Evolutionary conservation across 257 asterid genomes (phyloP).

Genomic region (Mentha longifolia): DNA sequence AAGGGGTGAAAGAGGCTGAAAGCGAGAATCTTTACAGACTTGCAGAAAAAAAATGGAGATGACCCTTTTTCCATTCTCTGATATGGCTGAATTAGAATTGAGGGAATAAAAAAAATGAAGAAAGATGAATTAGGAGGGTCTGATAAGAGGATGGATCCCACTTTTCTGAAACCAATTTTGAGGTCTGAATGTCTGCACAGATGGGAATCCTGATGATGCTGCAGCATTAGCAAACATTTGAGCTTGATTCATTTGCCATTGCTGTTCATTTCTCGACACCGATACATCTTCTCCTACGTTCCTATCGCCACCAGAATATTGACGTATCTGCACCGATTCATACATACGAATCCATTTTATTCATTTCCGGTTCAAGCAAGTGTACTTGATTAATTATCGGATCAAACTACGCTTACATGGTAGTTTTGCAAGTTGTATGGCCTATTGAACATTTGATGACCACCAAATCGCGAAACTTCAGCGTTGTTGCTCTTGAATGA

Average conservation of each 20-base stretch:
- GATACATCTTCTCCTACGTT: constrained; percentile 32
- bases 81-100: constrained; percentile 8
- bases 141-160: constrained; percentile 63
- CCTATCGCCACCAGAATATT: constrained; percentile 46
- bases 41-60: constrained; percentile 9
- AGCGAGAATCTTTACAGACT: constrained; percentile 30
- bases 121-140: constrained; percentile 46
- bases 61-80: constrained; percentile 25
- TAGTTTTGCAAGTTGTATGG: constrained; percentile 39
- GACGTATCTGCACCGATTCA: constrained; percentile 24
- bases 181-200: constrained; percentile 39
- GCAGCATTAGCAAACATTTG: constrained; percentile 75
- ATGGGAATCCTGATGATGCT: constrained; percentile 99
- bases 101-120: not conserved
- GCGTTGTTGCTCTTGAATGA: constrained; percentile 31
- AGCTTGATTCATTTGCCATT: constrained; percentile 48
- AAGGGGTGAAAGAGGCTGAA: not conserved
- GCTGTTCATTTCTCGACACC: constrained; percentile 41
- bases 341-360: no score
- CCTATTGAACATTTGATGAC: constrained; percentile 52
- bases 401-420: constrained; percentile 37
- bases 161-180: constrained; percentile 64
- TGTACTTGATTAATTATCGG: no score
- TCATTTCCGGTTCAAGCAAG: no score
- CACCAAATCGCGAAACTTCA: constrained; percentile 47